Base-by-base conservation (phyloP, 768 basidiomycete species). In the Pisolithus tinctorius region DNA sequence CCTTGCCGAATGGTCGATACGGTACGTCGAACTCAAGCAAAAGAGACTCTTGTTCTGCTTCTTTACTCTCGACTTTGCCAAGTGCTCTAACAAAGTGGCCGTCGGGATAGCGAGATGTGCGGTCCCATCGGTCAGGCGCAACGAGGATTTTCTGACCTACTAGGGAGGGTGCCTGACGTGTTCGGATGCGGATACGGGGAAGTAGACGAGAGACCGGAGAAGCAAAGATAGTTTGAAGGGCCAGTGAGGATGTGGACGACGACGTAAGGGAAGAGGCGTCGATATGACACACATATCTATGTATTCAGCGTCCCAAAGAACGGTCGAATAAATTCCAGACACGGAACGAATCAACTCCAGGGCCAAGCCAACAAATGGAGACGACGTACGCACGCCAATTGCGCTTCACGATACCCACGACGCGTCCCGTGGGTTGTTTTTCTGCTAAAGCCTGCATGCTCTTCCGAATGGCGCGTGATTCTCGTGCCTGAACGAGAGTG, bases 71-170 rank as follows among this genome's bases (percentile, higher is more conserved):
- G 0, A 84, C 91, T 60, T 81, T 83, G 2, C 96, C 96, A 1
- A 99, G 77, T 0, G 92, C 83, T 39, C 95, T 83, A 20, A 98
- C 94, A 56, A 99, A 92, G 64, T 99, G 96, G 0, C 96, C 96
- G 60, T 97, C 94, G 0, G 96, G 96, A 63, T 97, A 96, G 17
- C 92, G 79, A 1, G 89, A 92, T 9, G 82, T 86, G 5, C 74
- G 70, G 26, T 89, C 84, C 96, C 96, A 99, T 39, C 85, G 75
- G 63, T 99, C 96, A 59, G 98, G 91, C 2, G 90, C 86, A 40
- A 98, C 92, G 25, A 99, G 81, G 57, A 99, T 95, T 66, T 99
- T 98, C 66, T 99, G 94, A 36, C 84, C 82, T 16, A 96, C 68
- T 14, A 99, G 82, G 2, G 79, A 68, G 0, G 93, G 88, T 1